A percentile compares a stretch with the other conserved stretches of the same genome.
These are phyloP conservation scores for Acanthamoeba divionensis DNA, from an alignment of 208 protist genomes.

Conservation along the genomic window DNA sequence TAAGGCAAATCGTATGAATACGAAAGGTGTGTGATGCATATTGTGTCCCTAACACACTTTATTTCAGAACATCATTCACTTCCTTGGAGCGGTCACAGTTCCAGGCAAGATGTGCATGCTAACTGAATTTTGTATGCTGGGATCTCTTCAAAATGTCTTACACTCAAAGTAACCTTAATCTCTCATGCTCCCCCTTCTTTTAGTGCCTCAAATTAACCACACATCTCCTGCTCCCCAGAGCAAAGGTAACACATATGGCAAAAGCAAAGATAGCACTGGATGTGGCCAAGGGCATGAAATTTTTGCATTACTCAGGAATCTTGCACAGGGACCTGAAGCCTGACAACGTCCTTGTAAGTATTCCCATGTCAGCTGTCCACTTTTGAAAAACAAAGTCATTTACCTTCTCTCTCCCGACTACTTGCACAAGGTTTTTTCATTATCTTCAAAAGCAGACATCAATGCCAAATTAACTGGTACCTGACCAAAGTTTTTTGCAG, in stretches of 20 bases:
- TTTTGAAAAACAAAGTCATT: no score
- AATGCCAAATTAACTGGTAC: conserved; percentile 11
- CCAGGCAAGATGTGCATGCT: conserved; percentile 11
- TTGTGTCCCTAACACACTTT: no score
- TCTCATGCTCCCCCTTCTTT: not conserved
- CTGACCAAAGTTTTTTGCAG: no score
- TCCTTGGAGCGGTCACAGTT: not conserved
- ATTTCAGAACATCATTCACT: not conserved
- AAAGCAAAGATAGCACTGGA: conserved; percentile 15
- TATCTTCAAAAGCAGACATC: conserved; percentile 29
- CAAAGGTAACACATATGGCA: not conserved
- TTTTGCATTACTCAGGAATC: not conserved
- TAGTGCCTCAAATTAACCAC: not conserved
- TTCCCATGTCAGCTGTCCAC: no score
- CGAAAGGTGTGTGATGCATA: no score
- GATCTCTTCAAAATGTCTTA: not conserved
- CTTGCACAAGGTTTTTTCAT: no score
- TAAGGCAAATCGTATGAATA: no score
- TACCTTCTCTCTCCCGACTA: no score
- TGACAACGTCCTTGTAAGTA: conserved; percentile 10
- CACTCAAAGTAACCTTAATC: not conserved
- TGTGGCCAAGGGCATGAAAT: not conserved
- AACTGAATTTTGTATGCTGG: not conserved
- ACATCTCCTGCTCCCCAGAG: not conserved
- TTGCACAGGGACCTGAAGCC: not conserved